Evolutionary conservation across 202 grass and related monocot species (phyloP), one percentile per base, ranked within the genome.

Genomic region (Zoysia matrella): DNA sequence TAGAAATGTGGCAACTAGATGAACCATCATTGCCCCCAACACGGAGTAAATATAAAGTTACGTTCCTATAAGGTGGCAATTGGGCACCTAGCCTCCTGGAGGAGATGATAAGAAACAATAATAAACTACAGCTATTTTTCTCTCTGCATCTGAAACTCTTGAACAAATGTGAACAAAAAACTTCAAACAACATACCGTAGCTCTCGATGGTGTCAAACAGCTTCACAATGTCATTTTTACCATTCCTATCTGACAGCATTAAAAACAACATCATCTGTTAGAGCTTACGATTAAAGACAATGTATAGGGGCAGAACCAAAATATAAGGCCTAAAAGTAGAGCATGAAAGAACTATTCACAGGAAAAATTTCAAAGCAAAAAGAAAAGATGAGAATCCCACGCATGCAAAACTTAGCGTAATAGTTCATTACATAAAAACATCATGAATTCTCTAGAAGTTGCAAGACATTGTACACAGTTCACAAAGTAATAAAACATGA

Each of bases 141-240:
- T 15, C n/a, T 64, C 10, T 30, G 10, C 55, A 11, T 60, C 7
- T 56, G 56, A 78, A 60, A n/a, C 18, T 58, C 8, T 50, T 87
- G 16, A 43, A 10, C 11, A 76, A 82, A 2, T 87, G 52, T 43
- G 67, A 3, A 75, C 22, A 84, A 30, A 57, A 3, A 86, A 73
- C 60, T 16, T 65, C 75, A 48, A 65, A 81, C 47, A 85, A 80
- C 45, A 80, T 92, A 99, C 97, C 78, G 43, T 96, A 99, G 72
- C 65, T 84, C 84, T 99, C 94, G 71, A 94, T 92, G 54, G 86
- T 92, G 63, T 93, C 93, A 70, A 99, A 99, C 67, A 99, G 85
- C 87, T 96, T 99, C 71, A 72, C 49, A 18, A 99, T 94, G 69
- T 96, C 91, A 80, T 90, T 95, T 90, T 99, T 10, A 96, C 83